A percentile compares a stretch with the other conserved stretches of the same genome.
Conservation (phyloP, 2,329 filamentous ascomycete genomes). For the Allantophomopsis lycopodina region DNA sequence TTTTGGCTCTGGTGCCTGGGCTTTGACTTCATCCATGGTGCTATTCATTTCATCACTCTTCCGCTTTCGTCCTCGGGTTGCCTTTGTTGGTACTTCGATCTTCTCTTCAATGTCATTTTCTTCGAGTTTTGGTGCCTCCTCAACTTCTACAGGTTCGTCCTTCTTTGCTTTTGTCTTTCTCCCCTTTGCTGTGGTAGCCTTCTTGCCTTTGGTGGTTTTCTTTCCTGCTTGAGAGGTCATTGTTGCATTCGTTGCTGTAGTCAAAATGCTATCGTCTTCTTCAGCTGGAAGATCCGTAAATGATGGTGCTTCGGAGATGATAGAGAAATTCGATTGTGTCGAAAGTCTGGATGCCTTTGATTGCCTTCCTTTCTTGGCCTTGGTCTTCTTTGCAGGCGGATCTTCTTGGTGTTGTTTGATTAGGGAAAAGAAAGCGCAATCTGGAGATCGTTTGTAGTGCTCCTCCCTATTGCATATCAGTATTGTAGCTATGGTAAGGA, state of each 20-base stretch:
- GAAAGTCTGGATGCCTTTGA: conserved; percentile 62
- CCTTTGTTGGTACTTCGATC: conserved; percentile 8
- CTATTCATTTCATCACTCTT: conserved; percentile 38
- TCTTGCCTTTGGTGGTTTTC: conserved; percentile 37
- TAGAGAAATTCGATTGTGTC: conserved; percentile 38
- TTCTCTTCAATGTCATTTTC: conserved; percentile 17
- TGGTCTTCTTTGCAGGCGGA: conserved; percentile 37
- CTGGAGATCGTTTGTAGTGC: conserved; percentile 64
- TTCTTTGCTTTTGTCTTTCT: conserved; percentile 36
- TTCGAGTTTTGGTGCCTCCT: conserved; percentile 18
- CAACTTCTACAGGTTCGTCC: conserved; percentile 34
- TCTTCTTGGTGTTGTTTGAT: conserved; percentile 36
- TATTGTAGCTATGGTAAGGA: neutral
- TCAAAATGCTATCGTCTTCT: conserved; percentile 44
- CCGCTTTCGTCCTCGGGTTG: conserved; percentile 41
- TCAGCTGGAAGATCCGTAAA: conserved; percentile 25
- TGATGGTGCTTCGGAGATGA: conserved; percentile 33
- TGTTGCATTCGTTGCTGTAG: conserved; percentile 42
- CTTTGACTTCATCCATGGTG: conserved; percentile 3
- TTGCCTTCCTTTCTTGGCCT: conserved; percentile 35
- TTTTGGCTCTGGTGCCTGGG: conserved; percentile 20
- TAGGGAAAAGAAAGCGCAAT: conserved; percentile 73
- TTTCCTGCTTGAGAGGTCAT: conserved; percentile 40
- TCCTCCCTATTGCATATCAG: conserved; percentile 48
- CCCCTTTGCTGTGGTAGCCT: conserved; percentile 32